Evolutionary conservation across 768 basidiomycete genomes (phyloP), one percentile per base, ranked within the genome.

Genomic region (Imleria badia): DNA sequence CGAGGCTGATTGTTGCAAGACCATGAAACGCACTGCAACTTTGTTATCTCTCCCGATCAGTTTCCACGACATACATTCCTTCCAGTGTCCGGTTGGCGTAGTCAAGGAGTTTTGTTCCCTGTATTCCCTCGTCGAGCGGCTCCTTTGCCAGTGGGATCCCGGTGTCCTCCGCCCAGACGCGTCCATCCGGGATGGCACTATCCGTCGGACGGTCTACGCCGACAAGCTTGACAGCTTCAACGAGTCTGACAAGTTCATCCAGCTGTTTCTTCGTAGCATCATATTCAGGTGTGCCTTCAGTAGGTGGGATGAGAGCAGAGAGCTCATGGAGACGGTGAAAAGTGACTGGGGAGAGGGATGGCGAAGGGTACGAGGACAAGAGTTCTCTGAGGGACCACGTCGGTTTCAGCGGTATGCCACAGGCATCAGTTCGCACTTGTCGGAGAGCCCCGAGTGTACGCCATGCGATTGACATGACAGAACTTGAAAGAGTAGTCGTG

Each of bases 301-400:
- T 66, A 2, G 90, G 91, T 2, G 89, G 83, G 26, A 79, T 66
- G 41, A 94, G 78, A 33, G 91, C 91, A 45, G 91, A 85, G 43
- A 91, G 78, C 36, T 84, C 73, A 63, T 93, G 85, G 5, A 93
- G 78, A 45, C 77, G 85, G 34, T 75, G 76, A 50, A 94, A 73
- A 1, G 83, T 86, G 22, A 71, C 60, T 8, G 82, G 64, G 8
- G 83, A 75, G 45, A 93, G 75, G 2, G 74, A 75, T 17, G 89
- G 89, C 13, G 76, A 80, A 3, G 89, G 84, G 64, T 91, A 93
- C 6, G 89, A 91, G 7, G 87, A 86, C 7, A 93, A 72, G 10
- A 93, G 78, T 45, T 85, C 74, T 61, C 85, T 78, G 44, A 94
- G 85, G 49, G 91, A 93, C 91, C 91, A 93, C 1, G 86, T 85